Evolutionary conservation across 257 asterid genomes (phyloP), one percentile per base, ranked within the genome.

Genomic region (Solanum medicagineum): DNA sequence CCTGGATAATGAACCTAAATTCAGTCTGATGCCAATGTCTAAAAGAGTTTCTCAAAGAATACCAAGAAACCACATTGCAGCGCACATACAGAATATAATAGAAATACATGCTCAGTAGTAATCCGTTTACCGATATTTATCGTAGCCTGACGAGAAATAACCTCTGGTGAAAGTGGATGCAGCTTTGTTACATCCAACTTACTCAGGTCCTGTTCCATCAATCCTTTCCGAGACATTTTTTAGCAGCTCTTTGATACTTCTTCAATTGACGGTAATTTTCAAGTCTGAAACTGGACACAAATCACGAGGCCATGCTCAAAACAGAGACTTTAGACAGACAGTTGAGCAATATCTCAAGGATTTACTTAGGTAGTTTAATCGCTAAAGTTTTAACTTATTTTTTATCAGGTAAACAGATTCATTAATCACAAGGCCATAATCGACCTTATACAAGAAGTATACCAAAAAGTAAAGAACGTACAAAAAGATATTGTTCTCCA

Each of bases 141-240:
- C 10, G 98, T 96, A 13, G 99, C 99, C 91, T 96, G 99, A 83
- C 99, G 98, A 88, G 99, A 94, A 85, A 96, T 96, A 82, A 96
- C 99, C 90, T 96, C 99, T 83, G 98, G 99, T 40, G 99, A 93
- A 24, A 96, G 97, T 65, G 99, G 99, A 94, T 94, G 90, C 83
- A 96, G 87, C 24, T 84, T 86, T 6, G 95, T 83, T 62, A 94
- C 98, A 93, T 96, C 99, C 92, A 96, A 88, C 94, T 94, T 94
- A 88, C 95, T 93, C 49, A 96, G 82, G 84, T 96, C 98, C 91
- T 96, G 98, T 92, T 96, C 98, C 98, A 94, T 96, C 89, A 96
- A 89, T 3, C 99, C 99, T 86, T 93, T 96, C 81, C 89, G 90
- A 86, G 98, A 90, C 98, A 96, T 96, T 70, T 89, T 96, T 85